Evolutionary conservation across 2,329 filamentous ascomycete species (phyloP).

Genomic region (Cercospora berteroae): DNA sequence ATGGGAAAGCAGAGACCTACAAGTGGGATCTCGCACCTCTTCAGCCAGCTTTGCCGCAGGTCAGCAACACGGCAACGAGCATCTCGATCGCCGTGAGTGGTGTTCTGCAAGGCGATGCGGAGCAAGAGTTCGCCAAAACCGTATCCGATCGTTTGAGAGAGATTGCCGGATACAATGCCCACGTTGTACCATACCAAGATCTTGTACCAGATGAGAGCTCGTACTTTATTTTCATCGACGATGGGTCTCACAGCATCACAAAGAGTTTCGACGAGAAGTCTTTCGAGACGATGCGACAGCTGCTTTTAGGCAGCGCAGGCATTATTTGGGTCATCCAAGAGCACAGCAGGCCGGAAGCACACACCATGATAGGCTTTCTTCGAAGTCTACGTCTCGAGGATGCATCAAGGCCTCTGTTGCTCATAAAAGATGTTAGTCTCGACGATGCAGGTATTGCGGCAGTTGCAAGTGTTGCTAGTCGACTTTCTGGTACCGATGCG

Average conservation of each 20-base stretch:
- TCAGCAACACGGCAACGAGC: neutral
- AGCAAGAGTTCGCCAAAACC: neutral
- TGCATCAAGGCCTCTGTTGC: neutral
- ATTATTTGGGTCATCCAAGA: constrained; percentile 2
- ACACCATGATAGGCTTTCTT: neutral
- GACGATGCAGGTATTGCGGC: neutral
- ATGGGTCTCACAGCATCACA: neutral
- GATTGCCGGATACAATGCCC: neutral
- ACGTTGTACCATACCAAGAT: neutral
- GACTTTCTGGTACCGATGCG: neutral
- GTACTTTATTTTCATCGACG: neutral
- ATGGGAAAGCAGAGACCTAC: neutral
- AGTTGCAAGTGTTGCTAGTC: neutral
- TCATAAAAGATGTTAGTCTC: neutral
- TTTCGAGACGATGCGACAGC: neutral
- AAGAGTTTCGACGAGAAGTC: neutral
- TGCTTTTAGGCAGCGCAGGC: neutral
- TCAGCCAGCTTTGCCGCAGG: neutral
- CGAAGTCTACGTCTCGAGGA: constrained; percentile 10
- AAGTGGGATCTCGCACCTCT: neutral
- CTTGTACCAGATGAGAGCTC: neutral
- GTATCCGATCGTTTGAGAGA: neutral
- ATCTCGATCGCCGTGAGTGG: neutral
- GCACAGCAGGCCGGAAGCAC: neutral
- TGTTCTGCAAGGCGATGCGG: neutral